phyloP scores from a whole-genome alignment of 2,329 filamentous ascomycete species.

The Bipolaris zeicola region DNA sequence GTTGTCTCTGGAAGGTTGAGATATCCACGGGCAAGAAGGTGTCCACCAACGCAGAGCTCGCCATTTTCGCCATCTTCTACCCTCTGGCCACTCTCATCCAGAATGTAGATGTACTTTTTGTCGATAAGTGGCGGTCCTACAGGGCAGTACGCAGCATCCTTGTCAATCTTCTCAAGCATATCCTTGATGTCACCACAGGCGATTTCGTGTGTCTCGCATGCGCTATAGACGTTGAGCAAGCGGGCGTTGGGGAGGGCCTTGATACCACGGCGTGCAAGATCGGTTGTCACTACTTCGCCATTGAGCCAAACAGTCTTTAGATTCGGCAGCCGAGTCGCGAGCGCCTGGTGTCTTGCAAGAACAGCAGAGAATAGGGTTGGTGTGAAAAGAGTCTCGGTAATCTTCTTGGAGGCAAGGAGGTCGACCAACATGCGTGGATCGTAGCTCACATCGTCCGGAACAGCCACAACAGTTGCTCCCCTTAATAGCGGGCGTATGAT shows the following conservation, averaged over 20 bases:
- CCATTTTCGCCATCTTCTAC: slow-evolving; percentile 67
- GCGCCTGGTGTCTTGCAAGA: slow-evolving; percentile 69
- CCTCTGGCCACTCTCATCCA: slow-evolving; percentile 70
- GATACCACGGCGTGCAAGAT: slow-evolving; percentile 71
- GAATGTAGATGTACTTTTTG: slow-evolving; percentile 71
- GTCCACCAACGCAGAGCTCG: slow-evolving; percentile 78
- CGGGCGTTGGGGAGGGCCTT: slow-evolving; percentile 71
- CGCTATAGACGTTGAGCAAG: slow-evolving; percentile 80
- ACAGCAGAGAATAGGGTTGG: slow-evolving; percentile 78
- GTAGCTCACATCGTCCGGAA: slow-evolving; percentile 78
- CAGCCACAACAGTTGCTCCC: slow-evolving; percentile 75
- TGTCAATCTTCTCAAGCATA: slow-evolving; percentile 62
- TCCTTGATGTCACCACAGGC: slow-evolving; percentile 75
- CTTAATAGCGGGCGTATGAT: slow-evolving; percentile 77
- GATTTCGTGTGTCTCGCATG: slow-evolving; percentile 81
- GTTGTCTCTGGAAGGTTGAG: slow-evolving; percentile 81
- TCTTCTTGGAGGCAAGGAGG: slow-evolving; percentile 66
- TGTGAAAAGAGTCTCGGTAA: slow-evolving; percentile 84
- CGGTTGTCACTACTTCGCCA: slow-evolving; percentile 80
- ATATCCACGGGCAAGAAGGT: slow-evolving; percentile 75
- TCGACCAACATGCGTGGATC: slow-evolving; percentile 77
- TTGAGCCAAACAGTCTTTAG: slow-evolving; percentile 79
- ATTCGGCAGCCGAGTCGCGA: slow-evolving; percentile 67
- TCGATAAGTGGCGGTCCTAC: slow-evolving; percentile 72
- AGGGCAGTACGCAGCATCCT: slow-evolving; percentile 71